phyloP scores from a whole-genome alignment of 1,139 yeast species.

The Hansenula sp. region DNA sequence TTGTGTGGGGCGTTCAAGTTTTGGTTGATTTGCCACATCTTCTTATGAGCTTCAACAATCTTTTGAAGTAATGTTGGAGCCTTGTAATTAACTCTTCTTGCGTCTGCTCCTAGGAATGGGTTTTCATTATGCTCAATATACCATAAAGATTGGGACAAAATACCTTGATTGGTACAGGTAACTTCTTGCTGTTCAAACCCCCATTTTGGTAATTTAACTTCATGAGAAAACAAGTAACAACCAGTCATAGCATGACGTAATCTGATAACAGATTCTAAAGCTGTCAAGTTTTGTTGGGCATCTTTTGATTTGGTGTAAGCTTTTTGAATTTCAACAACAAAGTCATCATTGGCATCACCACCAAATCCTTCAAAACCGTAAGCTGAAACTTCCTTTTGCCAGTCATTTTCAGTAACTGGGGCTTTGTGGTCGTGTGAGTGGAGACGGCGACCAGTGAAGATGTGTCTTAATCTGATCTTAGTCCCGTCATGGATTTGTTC shows the following conservation, averaged over 20 bases:
- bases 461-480: conserved; percentile 75
- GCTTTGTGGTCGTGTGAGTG: conserved; percentile 97
- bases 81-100: conserved; percentile 60
- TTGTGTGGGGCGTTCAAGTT: conserved; percentile 82
- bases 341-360: conserved; percentile 97
- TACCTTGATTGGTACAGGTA: conserved; percentile 83
- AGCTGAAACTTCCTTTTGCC: conserved; percentile 93
- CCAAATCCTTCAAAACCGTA: conserved; percentile 89
- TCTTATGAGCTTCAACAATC: conserved; percentile 71
- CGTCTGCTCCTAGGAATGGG: conserved; percentile 36
- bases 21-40: conserved; percentile 90
- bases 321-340: conserved; percentile 80
- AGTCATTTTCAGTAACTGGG: conserved; percentile 87
- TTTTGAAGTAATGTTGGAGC: conserved; percentile 63
- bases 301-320: conserved; percentile 50
- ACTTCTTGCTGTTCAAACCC: conserved; percentile 98
- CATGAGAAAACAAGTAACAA: conserved; percentile 83
- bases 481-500: conserved; percentile 72
- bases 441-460: conserved; percentile 68
- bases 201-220: conserved; percentile 88
- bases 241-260: conserved; percentile 89
- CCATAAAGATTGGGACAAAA: conserved; percentile 75
- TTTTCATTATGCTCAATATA: conserved; percentile 77
- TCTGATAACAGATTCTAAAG: conserved; percentile 81
- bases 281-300: conserved; percentile 63